Conservation (phyloP, 768 basidiomycete species). For the Boletus subcaerulescens region DNA sequence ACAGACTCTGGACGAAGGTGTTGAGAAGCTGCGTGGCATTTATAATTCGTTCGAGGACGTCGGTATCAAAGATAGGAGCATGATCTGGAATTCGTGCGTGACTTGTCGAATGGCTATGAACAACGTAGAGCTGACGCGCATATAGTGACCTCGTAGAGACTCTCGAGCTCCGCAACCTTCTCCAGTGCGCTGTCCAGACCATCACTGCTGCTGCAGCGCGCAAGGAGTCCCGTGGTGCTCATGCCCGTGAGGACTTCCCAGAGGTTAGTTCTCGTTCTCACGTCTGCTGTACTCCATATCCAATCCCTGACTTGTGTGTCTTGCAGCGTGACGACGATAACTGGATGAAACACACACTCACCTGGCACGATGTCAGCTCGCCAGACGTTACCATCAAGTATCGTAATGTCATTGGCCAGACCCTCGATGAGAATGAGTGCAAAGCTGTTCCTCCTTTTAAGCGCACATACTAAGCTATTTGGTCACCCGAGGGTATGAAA, state of each 20-base stretch:
- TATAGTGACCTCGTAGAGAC: constrained; percentile 93
- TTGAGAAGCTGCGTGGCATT: constrained; percentile 78
- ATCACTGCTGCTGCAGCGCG: constrained; percentile 90
- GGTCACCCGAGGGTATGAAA: background rate
- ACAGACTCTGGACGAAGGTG: constrained; percentile 86
- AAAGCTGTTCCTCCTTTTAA: constrained; percentile 97
- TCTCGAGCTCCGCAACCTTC: constrained; percentile 91
- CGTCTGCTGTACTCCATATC: background rate
- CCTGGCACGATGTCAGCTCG: constrained; percentile 74
- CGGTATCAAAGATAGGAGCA: constrained; percentile 95
- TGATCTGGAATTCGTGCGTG: constrained; percentile 99
- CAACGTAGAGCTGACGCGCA: constrained; percentile 5
- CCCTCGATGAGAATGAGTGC: constrained; percentile 96
- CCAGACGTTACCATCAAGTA: constrained; percentile 90
- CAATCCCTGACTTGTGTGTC: background rate
- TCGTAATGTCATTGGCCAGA: constrained; percentile 78
- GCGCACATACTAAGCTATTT: constrained; percentile 70
- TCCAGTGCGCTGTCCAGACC: constrained; percentile 95
- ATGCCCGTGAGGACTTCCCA: constrained; percentile 97
- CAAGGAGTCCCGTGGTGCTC: constrained; percentile 97
- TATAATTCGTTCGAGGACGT: constrained; percentile 89
- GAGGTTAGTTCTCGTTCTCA: constrained; percentile 51
- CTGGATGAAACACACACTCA: constrained; percentile 96
- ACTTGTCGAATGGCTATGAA: background rate
- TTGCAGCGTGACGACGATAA: constrained; percentile 82